Evolutionary conservation across 257 asterid genomes (phyloP), one percentile per base, ranked within the genome.

Genomic region (Gentiana straminea): DNA sequence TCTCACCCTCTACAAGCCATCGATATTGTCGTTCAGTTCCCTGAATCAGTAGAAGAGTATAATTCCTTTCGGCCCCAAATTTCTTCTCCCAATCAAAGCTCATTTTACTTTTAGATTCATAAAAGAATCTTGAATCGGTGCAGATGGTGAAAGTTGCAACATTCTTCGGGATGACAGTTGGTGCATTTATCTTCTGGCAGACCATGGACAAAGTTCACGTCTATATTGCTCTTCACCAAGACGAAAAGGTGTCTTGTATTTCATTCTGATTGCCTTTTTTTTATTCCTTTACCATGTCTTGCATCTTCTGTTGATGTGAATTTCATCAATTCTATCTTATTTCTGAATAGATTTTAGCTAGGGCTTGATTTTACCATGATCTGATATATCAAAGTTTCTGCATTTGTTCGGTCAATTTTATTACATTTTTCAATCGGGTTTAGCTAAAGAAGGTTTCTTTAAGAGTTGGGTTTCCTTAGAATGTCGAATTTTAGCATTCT

Each of bases 181-280:
- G 91, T 12, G 95, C 97, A 55, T 88, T 88, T 58, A 61, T 79
- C 61, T 88, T 84, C 78, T 88, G 94, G 95, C 78, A 84, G 62
- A 82, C 94, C 33, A 82, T 88, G 95, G 95, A 88, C 64, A 82
- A 77, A 69, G 84, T 88, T 61, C 95, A 88, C 64, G 94, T 88
- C 43, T 84, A 86, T 87, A 82, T 88, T 60, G 95, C 97, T 66
- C 97, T 85, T 62, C 95, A 59, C 73, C 91, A 84, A 69, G 95
- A 88, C 68, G 95, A 88, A 59, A 84, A 88, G 89, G 94, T 79
- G 45, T 3, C 9, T 32, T 13, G 61, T 41, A 33, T 4, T 11
- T 58, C 8, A 4, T 8, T 35, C 37, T 35, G 2, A 43, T 3
- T 1, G 9, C 4, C 3, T 9, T 5, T 41, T 54, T 4, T 35